A percentile compares a stretch with the other conserved stretches of the same genome.
Conservation (phyloP, 805 yeast genomes). For the Candida germanica region DNA sequence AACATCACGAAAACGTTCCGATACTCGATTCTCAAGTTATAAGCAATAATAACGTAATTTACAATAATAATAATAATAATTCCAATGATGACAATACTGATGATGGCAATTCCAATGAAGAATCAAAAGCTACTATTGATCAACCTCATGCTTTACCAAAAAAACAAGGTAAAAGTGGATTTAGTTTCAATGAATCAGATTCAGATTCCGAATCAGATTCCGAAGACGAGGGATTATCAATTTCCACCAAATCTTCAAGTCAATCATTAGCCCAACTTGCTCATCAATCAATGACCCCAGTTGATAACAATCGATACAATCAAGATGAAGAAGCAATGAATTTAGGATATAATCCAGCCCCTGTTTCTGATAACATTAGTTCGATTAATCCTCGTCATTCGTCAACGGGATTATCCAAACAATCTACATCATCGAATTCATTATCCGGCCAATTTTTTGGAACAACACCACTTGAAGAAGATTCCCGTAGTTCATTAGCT, state of each 20-base stretch:
- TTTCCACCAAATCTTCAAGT: constrained; percentile 37
- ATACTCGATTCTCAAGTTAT: constrained; percentile 20
- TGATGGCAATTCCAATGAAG: constrained; percentile 1
- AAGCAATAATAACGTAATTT: constrained; percentile 7
- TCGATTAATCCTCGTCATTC: constrained; percentile 34
- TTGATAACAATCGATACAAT: constrained; percentile 6
- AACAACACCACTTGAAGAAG: constrained; percentile 13
- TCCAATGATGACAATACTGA: constrained; percentile 2
- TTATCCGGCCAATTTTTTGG: constrained; percentile 39
- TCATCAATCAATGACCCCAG: constrained; percentile 23
- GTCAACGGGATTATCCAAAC: constrained; percentile 33
- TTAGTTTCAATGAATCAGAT: constrained; percentile 12
- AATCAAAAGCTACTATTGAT: too few species aligned
- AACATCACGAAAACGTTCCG: constrained; percentile 23
- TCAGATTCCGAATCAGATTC: constrained; percentile 21
- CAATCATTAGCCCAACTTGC: constrained; percentile 44
- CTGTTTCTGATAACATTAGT: constrained; percentile 23
- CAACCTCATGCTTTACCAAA: background rate
- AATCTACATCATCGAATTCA: constrained; percentile 40
- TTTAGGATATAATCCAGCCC: constrained; percentile 14
- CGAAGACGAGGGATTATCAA: constrained; percentile 36
- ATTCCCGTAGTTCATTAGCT: constrained; percentile 16
- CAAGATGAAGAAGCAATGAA: constrained; percentile 10
- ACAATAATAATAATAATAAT: constrained; percentile 2
- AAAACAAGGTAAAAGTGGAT: constrained; percentile 3